phyloP scores from a whole-genome alignment of 805 yeast genomes.

The Kodamaea lidongshanica region DNA sequence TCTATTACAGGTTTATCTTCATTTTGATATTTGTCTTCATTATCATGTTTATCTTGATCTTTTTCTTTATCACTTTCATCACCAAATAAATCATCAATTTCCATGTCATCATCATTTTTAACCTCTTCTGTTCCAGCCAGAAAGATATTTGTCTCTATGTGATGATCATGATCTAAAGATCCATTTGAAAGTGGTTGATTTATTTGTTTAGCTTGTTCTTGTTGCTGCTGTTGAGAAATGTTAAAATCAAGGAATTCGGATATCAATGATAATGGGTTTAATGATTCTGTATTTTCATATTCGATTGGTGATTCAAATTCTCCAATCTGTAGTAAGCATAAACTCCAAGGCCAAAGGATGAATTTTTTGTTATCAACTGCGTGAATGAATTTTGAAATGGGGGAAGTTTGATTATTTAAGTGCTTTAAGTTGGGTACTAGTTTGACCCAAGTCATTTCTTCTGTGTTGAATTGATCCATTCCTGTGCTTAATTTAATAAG shows the following conservation, averaged over 20 bases:
- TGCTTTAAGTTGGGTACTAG: constrained; percentile 63
- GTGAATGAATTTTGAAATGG: constrained; percentile 51
- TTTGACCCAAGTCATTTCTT: constrained; percentile 52
- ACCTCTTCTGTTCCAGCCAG: constrained; percentile 6
- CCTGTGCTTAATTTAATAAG: constrained; percentile 34
- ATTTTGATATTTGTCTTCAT: constrained; percentile 2
- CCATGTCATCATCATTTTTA: constrained; percentile 18
- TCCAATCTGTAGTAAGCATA: constrained; percentile 56
- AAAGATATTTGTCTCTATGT: neutral
- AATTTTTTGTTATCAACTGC: constrained; percentile 48
- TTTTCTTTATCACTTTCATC: constrained; percentile 10
- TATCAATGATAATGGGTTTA: constrained; percentile 30
- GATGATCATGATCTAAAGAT: neutral
- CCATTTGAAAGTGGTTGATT: neutral
- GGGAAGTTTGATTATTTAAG: constrained; percentile 62
- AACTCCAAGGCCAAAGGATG: constrained; percentile 66
- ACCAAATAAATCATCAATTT: constrained; percentile 28
- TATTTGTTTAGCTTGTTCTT: constrained; percentile 1
- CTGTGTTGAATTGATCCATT: constrained; percentile 15
- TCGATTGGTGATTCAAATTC: constrained; percentile 16
- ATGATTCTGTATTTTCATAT: constrained; percentile 3
- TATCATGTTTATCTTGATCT: constrained; percentile 10
- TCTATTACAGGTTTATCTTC: constrained; percentile 10
- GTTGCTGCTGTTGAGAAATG: constrained; percentile 12
- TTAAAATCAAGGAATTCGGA: constrained; percentile 32